phyloP scores from a whole-genome alignment of 2,329 filamentous ascomycete genomes.

The Claviceps sp. region DNA sequence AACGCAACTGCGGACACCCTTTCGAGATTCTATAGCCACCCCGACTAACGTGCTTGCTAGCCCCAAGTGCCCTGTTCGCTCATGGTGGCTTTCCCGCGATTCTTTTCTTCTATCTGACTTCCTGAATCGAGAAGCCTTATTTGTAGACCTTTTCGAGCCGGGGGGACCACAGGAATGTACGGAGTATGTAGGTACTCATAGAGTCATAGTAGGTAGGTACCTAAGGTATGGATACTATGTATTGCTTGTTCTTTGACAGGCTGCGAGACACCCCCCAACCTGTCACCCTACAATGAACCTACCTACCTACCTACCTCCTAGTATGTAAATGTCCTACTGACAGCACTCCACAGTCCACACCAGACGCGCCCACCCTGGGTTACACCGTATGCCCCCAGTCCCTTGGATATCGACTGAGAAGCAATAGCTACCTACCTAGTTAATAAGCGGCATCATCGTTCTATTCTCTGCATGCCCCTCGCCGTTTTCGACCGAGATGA shows the following conservation, averaged over 20 bases:
- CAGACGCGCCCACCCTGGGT: too few species aligned
- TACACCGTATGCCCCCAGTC: too few species aligned
- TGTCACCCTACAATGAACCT: not conserved
- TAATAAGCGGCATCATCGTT: not conserved
- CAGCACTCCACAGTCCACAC: not conserved
- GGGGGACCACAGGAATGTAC: not conserved
- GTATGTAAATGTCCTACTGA: not conserved
- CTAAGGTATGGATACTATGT: too few species aligned
- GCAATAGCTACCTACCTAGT: not conserved
- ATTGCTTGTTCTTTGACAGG: not conserved
- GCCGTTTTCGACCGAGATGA: not conserved
- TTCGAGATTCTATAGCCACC: not conserved
- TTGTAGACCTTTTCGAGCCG: constrained; percentile 6
- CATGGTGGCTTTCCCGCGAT: constrained; percentile 11
- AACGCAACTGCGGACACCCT: not conserved
- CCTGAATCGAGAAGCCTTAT: constrained; percentile 10
- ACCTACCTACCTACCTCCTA: not conserved
- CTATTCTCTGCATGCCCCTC: not conserved
- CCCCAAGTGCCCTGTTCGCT: constrained; percentile 2
- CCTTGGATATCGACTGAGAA: not conserved
- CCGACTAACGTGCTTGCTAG: not conserved
- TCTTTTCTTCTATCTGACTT: constrained; percentile 20
- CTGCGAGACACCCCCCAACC: not conserved
- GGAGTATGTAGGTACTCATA: too few species aligned
- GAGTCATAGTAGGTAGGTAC: too few species aligned